A percentile compares a stretch with the other conserved stretches of the same genome.
phyloP scores from a whole-genome alignment of 306 rosid genomes.

The Leucaena leucocephala region DNA sequence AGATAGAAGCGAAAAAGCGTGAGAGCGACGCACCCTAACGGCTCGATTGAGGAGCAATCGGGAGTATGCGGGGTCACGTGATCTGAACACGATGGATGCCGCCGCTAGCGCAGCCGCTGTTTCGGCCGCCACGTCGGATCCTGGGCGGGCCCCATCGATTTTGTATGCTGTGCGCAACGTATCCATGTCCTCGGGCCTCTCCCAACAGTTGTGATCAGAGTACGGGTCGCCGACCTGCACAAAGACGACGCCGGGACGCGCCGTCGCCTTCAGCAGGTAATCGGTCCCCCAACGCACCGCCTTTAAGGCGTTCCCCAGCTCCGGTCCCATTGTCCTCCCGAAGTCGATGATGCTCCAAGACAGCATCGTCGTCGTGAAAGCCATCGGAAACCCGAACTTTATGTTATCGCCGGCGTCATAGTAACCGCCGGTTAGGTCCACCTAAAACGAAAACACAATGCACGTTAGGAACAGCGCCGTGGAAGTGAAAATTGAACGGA shows the following conservation, averaged over 20 bases:
- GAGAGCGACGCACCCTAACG: constrained; percentile 80
- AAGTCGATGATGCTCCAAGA: constrained; percentile 94
- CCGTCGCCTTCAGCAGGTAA: constrained; percentile 78
- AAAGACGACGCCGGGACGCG: constrained; percentile 66
- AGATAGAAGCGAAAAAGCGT: not conserved
- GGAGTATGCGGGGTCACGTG: constrained; percentile 92
- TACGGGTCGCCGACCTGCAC: constrained; percentile 88
- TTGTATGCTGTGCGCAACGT: constrained; percentile 77
- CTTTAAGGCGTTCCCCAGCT: constrained; percentile 64
- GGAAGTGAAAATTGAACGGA: not conserved
- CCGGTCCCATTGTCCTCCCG: constrained; percentile 81
- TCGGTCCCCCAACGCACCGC: constrained; percentile 88
- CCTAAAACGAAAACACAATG: constrained; percentile 54
- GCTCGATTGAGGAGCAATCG: constrained; percentile 83
- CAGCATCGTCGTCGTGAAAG: constrained; percentile 81
- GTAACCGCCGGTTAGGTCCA: constrained; percentile 87
- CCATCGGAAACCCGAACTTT: constrained; percentile 98
- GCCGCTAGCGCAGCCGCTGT: constrained; percentile 98
- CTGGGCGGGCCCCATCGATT: constrained; percentile 78
- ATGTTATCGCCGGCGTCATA: constrained; percentile 98
- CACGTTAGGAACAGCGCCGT: not conserved
- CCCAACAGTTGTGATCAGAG: constrained; percentile 98
- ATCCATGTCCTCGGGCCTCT: constrained; percentile 98
- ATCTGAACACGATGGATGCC: constrained; percentile 96
- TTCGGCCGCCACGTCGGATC: constrained; percentile 98